Conservation (phyloP, 371 early-diverging fungal genomes). For the Apophysomyces trapeziformis region DNA sequence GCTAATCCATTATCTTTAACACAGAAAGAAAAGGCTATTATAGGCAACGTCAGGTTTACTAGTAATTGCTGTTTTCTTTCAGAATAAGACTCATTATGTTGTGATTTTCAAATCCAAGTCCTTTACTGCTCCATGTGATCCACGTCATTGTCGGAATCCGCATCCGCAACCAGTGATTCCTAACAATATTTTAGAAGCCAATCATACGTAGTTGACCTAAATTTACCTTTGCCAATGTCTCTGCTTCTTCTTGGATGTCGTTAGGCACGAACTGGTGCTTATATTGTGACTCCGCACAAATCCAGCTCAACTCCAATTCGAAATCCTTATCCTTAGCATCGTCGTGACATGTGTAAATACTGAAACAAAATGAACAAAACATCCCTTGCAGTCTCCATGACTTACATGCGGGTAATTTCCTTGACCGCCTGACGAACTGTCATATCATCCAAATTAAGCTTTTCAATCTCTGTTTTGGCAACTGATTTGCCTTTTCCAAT, state of each 20-base stretch:
- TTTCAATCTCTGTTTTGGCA: conserved; percentile 97
- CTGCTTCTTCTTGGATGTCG: conserved; percentile 87
- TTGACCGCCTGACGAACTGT: conserved; percentile 90
- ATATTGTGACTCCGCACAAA: conserved; percentile 82
- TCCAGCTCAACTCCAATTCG: conserved; percentile 97
- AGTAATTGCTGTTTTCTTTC: not conserved
- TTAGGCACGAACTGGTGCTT: conserved; percentile 88
- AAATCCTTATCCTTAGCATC: conserved; percentile 97
- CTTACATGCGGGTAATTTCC: conserved; percentile 94
- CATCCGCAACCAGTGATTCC: conserved; percentile 56
- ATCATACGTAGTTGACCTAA: not conserved
- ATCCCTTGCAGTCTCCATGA: not conserved
- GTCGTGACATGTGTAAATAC: conserved; percentile 94
- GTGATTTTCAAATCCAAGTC: too few relatives aligned
- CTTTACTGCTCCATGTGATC: too few relatives aligned
- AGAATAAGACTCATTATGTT: not conserved
- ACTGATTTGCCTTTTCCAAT: conserved; percentile 96
- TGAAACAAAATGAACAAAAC: conserved; percentile 25
- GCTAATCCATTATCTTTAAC: too few relatives aligned
- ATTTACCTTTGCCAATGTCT: conserved; percentile 76
- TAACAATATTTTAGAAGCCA: conserved; percentile 13
- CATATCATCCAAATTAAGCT: conserved; percentile 86
- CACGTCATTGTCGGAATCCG: conserved; percentile 25
- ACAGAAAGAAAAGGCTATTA: not conserved
- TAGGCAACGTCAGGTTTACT: not conserved